Base-by-base conservation (phyloP, 1,139 yeast species). In the Kodamaea ohmeri region DNA sequence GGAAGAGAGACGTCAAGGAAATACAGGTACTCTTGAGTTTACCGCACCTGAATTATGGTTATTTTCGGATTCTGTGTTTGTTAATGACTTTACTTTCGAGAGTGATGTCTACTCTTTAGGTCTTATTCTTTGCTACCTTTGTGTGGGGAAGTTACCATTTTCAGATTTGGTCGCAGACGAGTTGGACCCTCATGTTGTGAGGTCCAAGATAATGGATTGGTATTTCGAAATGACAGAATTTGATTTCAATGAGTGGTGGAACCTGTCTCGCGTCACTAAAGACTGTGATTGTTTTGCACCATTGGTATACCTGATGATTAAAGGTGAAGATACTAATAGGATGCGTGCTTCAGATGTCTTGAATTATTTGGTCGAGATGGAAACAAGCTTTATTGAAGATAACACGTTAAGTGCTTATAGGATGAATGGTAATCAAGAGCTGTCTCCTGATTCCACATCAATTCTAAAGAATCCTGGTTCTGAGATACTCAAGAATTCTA, bases 51-150 rank as follows among this genome's bases (percentile, higher is more conserved):
- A 87, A 49, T 67, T 87, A 11, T 68, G 88, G 53, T 55, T 65
- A 2, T 61, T 50, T 34, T 51, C 64, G 14, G 51, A 42, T 37
- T 51, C 50, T 32, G 49, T 47, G 9, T 59, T 72, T 34, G 67
- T 54, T 24, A 53, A 71, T 26, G 78, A 82, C 37, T 86, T 83
- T 51, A 74, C 82, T 6, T 79, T 73, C 51, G 75, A 78, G 34
- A 80, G 95, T 21, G 97, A 88, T 57, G 71, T 86, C 36, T 88
- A 85, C 55, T 83, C 95, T 0, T 58, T 88, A 27, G 97, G 96
- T 0, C 76, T 89, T 78, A 83, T 87, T 24, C 60, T 87, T 34
- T 81, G 85, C 54, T 86, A 75, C 55, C 58, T 88, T 39, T 79
- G 90, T 44, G 82, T 81, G 53, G 86, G 89, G 1, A 62, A 62